These are phyloP conservation scores for Coelastrella sp. DNA, from an alignment of 139 green algal species.

Conservation along the genomic window DNA sequence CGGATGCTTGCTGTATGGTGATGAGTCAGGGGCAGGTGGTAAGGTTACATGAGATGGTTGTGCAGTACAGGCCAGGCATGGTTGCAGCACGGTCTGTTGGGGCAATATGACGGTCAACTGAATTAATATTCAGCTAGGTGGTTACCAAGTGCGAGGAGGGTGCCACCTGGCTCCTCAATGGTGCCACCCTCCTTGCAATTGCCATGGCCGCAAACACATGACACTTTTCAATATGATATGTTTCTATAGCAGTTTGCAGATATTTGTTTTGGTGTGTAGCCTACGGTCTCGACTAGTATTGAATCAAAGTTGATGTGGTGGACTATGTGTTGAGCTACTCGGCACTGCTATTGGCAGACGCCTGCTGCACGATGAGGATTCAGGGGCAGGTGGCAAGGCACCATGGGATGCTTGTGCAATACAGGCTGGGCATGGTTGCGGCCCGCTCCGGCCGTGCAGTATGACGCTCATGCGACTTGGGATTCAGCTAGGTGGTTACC, in stretches of 20 bases:
- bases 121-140: no score
- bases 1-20: slow-evolving; percentile 31
- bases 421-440: slow-evolving; percentile 22
- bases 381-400: not conserved
- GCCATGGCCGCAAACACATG: not conserved
- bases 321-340: slow-evolving; percentile 39
- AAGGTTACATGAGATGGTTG: slow-evolving; percentile 15
- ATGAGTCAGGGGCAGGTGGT: not conserved
- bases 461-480: not conserved
- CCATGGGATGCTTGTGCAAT: slow-evolving; percentile 7
- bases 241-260: no score
- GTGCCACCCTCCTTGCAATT: no score
- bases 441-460: not conserved
- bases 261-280: no score
- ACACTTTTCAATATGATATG: not conserved
- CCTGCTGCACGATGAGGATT: slow-evolving; percentile 8
- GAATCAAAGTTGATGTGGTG: not conserved
- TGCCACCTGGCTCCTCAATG: no score
- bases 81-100: not conserved
- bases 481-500: no score
- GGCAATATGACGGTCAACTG: not conserved
- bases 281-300: not conserved
- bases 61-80: slow-evolving; percentile 8
- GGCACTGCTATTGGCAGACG: not conserved
- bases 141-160: no score